Conservation (phyloP, 176 grass and related monocot species). For the Musa schizocarpa region DNA sequence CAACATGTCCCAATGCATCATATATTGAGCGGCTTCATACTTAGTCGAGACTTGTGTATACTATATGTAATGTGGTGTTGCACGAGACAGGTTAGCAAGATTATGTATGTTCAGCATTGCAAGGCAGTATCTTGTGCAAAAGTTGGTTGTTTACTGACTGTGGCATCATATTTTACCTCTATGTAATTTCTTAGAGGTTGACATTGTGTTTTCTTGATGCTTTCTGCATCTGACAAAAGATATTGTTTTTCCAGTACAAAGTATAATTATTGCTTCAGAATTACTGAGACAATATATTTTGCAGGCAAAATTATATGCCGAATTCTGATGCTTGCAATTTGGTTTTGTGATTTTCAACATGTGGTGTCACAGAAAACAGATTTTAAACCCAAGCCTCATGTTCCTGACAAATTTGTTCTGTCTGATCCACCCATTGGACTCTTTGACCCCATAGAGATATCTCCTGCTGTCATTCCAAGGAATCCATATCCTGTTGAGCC, state of each 20-base stretch:
- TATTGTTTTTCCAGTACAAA: neutral
- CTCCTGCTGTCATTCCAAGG: slow-evolving; percentile 66
- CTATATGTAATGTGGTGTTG: neutral
- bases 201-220: too few species aligned
- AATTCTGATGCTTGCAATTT: slow-evolving; percentile 44
- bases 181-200: neutral
- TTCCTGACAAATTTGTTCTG: slow-evolving; percentile 56
- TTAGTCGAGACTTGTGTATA: neutral
- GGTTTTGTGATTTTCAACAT: slow-evolving; percentile 44
- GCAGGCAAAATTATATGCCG: slow-evolving; percentile 11
- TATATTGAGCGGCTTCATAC: neutral
- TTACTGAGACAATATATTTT: neutral
- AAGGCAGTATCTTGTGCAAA: neutral
- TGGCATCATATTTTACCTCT: neutral
- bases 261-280: neutral
- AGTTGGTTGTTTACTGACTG: neutral
- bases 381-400: slow-evolving; percentile 39
- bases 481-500: slow-evolving; percentile 61
- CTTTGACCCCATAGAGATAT: slow-evolving; percentile 88
- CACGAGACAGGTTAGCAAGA: neutral
- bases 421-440: slow-evolving; percentile 91
- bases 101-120: neutral
- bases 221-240: neutral
- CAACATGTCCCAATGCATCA: neutral
- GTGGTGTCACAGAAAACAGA: slow-evolving; percentile 52